A percentile compares a stretch with the other conserved stretches of the same genome.
Evolutionary conservation across 768 basidiomycete genomes (phyloP).

Genomic region (Suillus decipiens): DNA sequence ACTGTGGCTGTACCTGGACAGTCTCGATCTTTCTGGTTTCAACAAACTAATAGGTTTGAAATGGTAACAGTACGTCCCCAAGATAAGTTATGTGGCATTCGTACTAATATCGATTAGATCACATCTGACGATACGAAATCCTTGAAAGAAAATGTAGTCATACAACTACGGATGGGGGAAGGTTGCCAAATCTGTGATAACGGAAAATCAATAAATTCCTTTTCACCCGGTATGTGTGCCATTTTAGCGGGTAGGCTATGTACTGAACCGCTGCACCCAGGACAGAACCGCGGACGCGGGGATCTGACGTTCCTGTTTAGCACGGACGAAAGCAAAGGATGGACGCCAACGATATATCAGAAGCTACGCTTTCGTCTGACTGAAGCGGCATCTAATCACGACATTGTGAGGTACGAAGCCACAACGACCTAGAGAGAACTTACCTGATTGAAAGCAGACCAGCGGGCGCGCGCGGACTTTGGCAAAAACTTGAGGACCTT

Average conservation of each 20-base stretch:
- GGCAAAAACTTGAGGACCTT: not conserved
- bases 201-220: constrained; percentile 6
- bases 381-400: not conserved
- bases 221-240: constrained; percentile 25
- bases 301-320: constrained; percentile 26
- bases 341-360: constrained; percentile 26
- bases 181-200: constrained; percentile 12
- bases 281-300: constrained; percentile 10
- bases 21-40: not conserved
- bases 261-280: constrained; percentile 16
- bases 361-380: constrained; percentile 17
- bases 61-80: not conserved
- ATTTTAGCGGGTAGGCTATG: not conserved
- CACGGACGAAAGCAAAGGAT: constrained; percentile 19
- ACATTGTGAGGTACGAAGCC: constrained; percentile 20
- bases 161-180: constrained; percentile 20
- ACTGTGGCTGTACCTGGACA: not conserved
- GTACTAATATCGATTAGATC: constrained; percentile 18
- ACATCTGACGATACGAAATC: constrained; percentile 18
- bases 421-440: not conserved
- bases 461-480: constrained; percentile 15
- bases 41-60: not conserved
- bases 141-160: constrained; percentile 22
- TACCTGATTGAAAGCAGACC: constrained; percentile 19
- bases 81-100: not conserved